Evolutionary conservation across 2,329 filamentous ascomycete species (phyloP), one percentile per base, ranked within the genome.

Genomic region (Cercospora janseana): DNA sequence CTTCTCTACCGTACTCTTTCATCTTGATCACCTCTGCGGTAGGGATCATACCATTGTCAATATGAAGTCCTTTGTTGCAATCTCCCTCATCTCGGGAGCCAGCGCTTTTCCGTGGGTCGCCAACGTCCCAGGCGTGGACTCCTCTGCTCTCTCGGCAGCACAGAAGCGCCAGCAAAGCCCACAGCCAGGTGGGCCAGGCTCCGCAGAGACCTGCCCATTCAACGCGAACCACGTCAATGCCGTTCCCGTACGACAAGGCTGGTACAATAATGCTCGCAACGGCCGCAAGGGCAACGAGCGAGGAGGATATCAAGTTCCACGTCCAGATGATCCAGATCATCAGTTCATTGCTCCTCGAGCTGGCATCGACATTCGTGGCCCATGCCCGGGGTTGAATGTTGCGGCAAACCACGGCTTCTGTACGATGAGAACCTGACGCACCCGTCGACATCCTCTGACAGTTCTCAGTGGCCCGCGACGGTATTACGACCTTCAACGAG

Each of bases 231-330:
- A 73, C 52, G 56, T 64, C 12, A 61, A 65, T 27, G 71, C 70
- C 3, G 64, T 62, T 6, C 64, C 67, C 0, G 61, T 68, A 51
- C 66, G 38, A 51, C 35, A 66, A 46, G 71, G 63, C 49, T 71
- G 69, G 15, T 75, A 76, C 59, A 71, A 70, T 38, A 66, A 66
- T 16, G 72, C 74, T 4, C 68, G 66, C 48, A 69, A 73, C 47
- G 73, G 73, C 34, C 18, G 61, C 8, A 67, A 64, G n/a, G 73
- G 73, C 3, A 71, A 66, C 6, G 69, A 68, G 4, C 63, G 60
- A 21, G 73, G 74, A 46, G 72, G 73, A 3, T 73, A 70, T 52
- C 64, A 70, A 46, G 74, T 76, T 0, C 74, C 74, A 24, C 72
- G 69, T 13, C 59, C 62, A 35, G 69, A 70, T n/a, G 72, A 74